Evolutionary conservation across 2,329 filamentous ascomycete species (phyloP), one percentile per base, ranked within the genome.

Genomic region (Hawksworthiomyces lignivorus): DNA sequence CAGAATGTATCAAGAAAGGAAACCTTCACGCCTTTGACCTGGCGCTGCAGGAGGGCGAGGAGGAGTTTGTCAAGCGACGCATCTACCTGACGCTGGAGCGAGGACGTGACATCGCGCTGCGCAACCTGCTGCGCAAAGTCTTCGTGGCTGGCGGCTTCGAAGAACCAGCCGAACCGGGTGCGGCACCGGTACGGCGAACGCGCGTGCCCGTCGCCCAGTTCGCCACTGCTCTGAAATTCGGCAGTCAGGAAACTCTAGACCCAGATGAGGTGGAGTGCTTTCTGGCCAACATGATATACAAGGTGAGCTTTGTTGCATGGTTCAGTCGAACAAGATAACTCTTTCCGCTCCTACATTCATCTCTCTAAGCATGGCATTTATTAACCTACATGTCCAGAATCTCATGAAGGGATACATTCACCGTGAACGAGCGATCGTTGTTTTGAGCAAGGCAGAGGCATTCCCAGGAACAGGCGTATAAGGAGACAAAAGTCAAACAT

Each of bases 341-440:
- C n/a, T n/a, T n/a, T n/a, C n/a, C n/a, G n/a, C n/a, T n/a, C n/a
- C n/a, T n/a, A n/a, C n/a, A n/a, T n/a, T n/a, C 4, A 26, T 31
- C 14, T 21, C 11, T 10, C 15, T 33, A 7, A 8, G 24, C 24
- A 29, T 30, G 21, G 10, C 27, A 7, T 28, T 26, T 10, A 42
- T 19, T 21, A 27, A 11, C n/a, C 9, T 14, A 9, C 12, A 24
- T 7, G 3, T 11, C 33, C 52, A 95, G 87, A 85, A 84, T 45
- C 72, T 92, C 19, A 95, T 98, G 86, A 98, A 97, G 65, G 92
- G 94, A 30, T 98, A 98, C 63, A 98, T 98, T 52, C 83, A 90
- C 24, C 83, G 90, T 41, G 89, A 95, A 52, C 80, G 85, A 52
- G 84, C 84, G 26, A 89, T 89, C 52, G 84, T 98, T 21, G 92